A percentile compares a stretch with the other conserved stretches of the same genome.
These are phyloP conservation scores for Suillus ampliporus DNA, from an alignment of 768 basidiomycete species.

Conservation along the genomic window DNA sequence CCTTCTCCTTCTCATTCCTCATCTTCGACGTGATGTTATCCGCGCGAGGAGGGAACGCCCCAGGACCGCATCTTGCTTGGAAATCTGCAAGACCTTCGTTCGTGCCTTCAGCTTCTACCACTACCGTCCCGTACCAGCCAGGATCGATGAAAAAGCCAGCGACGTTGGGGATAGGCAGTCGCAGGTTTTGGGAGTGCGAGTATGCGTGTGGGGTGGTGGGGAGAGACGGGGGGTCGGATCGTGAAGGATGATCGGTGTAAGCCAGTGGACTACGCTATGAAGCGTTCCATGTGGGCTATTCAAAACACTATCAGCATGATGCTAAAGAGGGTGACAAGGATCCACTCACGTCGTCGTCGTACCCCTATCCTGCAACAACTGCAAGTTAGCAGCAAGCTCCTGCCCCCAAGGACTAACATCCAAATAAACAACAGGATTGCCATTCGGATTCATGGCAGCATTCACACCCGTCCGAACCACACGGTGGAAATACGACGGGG, in stretches of 20 bases:
- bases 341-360: conserved; percentile 78
- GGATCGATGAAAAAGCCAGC: conserved; percentile 67
- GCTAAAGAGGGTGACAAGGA: conserved; percentile 5
- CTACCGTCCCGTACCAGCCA: conserved; percentile 83
- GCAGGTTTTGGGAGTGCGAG: conserved; percentile 33
- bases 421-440: conserved; percentile 70
- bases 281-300: conserved; percentile 76
- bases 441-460: conserved; percentile 45
- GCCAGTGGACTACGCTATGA: conserved; percentile 87
- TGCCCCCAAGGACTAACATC: conserved; percentile 82
- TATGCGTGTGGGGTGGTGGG: conserved; percentile 33
- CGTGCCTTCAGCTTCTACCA: conserved; percentile 87
- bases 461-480: conserved; percentile 66
- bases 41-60: conserved; percentile 67
- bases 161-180: conserved; percentile 58
- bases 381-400: conserved; percentile 74
- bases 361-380: conserved; percentile 77
- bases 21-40: conserved; percentile 40
- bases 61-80: conserved; percentile 71
- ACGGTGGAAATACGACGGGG: conserved; percentile 90
- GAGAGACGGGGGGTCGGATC: conserved; percentile 55
- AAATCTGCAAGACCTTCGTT: conserved; percentile 84
- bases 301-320: conserved; percentile 16
- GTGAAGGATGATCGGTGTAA: conserved; percentile 80
- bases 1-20: conserved; percentile 45